These are phyloP conservation scores for Haplosporangium sp. DNA, from an alignment of 371 early-diverging fungal genomes.

Conservation along the genomic window DNA sequence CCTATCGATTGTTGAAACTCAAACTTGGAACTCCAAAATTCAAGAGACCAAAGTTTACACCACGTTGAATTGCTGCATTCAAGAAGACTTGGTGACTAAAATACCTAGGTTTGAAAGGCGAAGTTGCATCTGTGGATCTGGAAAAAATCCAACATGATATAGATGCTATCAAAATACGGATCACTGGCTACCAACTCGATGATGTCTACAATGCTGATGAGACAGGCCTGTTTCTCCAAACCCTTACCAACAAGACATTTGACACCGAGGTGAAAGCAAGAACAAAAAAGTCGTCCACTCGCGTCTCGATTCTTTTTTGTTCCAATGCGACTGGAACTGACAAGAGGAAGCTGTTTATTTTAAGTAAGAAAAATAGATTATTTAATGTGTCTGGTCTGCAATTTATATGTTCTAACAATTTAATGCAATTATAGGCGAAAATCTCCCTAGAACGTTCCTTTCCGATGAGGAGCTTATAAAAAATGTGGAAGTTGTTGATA, in stretches of 20 bases:
- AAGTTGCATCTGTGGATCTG: neutral
- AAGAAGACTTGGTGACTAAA: neutral
- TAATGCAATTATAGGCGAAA: too few relatives aligned
- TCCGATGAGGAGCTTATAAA: too few relatives aligned
- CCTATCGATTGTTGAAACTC: neutral
- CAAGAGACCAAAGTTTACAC: neutral
- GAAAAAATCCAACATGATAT: neutral
- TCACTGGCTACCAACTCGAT: neutral
- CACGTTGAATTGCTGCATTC: neutral
- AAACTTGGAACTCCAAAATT: neutral
- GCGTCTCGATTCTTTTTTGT: constrained; percentile 10
- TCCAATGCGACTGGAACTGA: constrained; percentile 6
- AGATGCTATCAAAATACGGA: neutral
- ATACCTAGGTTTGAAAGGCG: neutral
- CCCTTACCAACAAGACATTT: neutral
- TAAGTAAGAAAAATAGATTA: neutral
- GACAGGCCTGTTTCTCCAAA: neutral
- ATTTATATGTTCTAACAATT: neutral
- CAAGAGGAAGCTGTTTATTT: constrained; percentile 4
- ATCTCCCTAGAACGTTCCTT: too few relatives aligned
- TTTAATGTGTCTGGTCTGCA: neutral
- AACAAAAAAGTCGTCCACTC: neutral
- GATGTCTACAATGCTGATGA: neutral
- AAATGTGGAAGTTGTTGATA: neutral
- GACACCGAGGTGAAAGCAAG: neutral